Conservation (phyloP, 2,329 filamentous ascomycete genomes). For the Pyrenophora graminea region DNA sequence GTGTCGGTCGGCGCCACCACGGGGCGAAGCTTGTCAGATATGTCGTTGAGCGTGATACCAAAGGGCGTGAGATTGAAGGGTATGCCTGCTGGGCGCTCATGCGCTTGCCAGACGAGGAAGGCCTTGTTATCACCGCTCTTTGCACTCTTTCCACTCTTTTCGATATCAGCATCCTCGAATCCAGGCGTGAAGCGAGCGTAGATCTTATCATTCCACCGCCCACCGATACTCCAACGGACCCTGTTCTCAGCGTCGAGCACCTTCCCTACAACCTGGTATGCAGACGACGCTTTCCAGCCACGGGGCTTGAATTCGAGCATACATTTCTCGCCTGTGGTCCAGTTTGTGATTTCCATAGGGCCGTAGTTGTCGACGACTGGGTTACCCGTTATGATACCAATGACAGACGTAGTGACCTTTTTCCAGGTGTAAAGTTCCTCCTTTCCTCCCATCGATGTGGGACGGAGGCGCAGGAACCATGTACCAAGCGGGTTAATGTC, state of each 20-base stretch:
- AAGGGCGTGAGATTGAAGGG: slow-evolving; percentile 98
- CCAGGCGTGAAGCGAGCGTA: slow-evolving; percentile 92
- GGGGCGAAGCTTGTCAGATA: slow-evolving; percentile 77
- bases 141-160: slow-evolving; percentile 46
- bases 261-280: slow-evolving; percentile 86
- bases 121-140: slow-evolving; percentile 71
- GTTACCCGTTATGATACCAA: slow-evolving; percentile 96
- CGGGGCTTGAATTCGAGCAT: slow-evolving; percentile 90
- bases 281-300: slow-evolving; percentile 92
- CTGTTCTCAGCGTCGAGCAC: slow-evolving; percentile 78
- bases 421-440: slow-evolving; percentile 98
- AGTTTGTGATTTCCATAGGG: slow-evolving; percentile 95
- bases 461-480: slow-evolving; percentile 89
- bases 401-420: slow-evolving; percentile 96
- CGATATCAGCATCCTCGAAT: slow-evolving; percentile 72
- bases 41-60: slow-evolving; percentile 88
- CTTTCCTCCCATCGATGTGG: slow-evolving; percentile 65
- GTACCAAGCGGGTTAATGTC: slow-evolving; percentile 96
- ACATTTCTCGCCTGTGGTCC: slow-evolving; percentile 91
- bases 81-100: slow-evolving; percentile 77
- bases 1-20: slow-evolving; percentile 91
- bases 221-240: slow-evolving; percentile 86
- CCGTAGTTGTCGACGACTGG: slow-evolving; percentile 98
- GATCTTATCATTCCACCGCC: slow-evolving; percentile 96
- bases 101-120: slow-evolving; percentile 90